Evolutionary conservation across 2,329 filamentous ascomycete genomes (phyloP).

Genomic region (Pseudogymnoascus pannorum): DNA sequence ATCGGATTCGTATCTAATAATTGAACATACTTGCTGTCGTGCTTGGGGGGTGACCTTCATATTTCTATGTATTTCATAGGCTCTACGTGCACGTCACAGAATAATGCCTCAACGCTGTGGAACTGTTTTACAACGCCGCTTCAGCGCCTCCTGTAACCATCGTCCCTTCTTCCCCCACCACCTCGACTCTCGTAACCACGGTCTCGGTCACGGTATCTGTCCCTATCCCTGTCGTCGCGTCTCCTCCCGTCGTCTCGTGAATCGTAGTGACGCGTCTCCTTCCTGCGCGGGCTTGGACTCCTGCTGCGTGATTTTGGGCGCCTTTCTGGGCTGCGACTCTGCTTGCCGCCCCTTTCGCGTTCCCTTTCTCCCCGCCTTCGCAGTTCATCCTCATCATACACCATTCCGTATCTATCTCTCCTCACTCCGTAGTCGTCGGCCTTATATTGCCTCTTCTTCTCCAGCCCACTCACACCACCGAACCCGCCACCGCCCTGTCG

Average conservation of each 20-base stretch:
- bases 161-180: constrained; percentile 16
- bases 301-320: constrained; percentile 26
- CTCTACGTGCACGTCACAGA: background rate
- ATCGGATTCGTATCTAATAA: background rate
- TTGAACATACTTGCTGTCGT: background rate
- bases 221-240: constrained; percentile 14
- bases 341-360: constrained; percentile 32
- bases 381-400: constrained; percentile 70
- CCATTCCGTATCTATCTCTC: constrained; percentile 62
- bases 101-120: background rate
- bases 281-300: constrained; percentile 26
- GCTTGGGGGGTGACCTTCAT: background rate
- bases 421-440: constrained; percentile 35
- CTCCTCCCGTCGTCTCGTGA: constrained; percentile 19
- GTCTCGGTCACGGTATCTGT: constrained; percentile 20
- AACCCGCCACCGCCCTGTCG: constrained; percentile 64
- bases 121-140: background rate
- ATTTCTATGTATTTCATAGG: background rate
- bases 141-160: constrained; percentile 19
- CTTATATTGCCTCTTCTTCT: constrained; percentile 86
- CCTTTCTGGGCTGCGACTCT: constrained; percentile 39
- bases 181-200: constrained; percentile 10
- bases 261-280: constrained; percentile 13
- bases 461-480: constrained; percentile 79
- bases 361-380: constrained; percentile 41